Conservation (phyloP, 495 filamentous ascomycete species). For the Astrothelium subdiscretum region DNA sequence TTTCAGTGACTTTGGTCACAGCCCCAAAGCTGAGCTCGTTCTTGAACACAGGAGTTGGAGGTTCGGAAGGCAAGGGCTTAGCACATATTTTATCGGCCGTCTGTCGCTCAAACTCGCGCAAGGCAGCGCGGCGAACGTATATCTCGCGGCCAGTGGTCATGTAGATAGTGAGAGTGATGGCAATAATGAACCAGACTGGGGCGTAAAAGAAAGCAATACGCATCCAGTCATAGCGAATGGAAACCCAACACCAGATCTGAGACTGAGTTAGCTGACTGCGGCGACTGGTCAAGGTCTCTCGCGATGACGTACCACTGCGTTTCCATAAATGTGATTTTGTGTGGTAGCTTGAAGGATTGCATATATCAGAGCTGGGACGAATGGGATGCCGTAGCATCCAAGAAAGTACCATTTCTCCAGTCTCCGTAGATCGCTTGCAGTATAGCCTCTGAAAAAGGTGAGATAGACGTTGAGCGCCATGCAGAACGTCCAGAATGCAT, state of each 20-base stretch:
- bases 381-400: conserved; percentile 64
- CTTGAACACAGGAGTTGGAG: conserved; percentile 40
- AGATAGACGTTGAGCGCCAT: conserved; percentile 87
- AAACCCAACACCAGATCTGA: conserved; percentile 77
- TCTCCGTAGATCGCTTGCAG: conserved; percentile 50
- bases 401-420: conserved; percentile 65
- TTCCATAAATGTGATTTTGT: conserved; percentile 55
- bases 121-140: conserved; percentile 39
- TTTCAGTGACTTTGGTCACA: conserved; percentile 46
- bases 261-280: conserved; percentile 3
- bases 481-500: conserved; percentile 68
- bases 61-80: conserved; percentile 20
- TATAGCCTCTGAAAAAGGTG: conserved; percentile 70
- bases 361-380: conserved; percentile 57
- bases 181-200: conserved; percentile 67
- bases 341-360: conserved; percentile 45
- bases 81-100: not conserved
- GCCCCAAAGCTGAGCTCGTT: conserved; percentile 1
- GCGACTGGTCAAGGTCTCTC: not conserved
- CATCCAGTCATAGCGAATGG: conserved; percentile 53
- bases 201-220: conserved; percentile 73
- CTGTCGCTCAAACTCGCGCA: conserved; percentile 29
- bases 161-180: conserved; percentile 63
- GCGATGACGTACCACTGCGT: conserved; percentile 43
- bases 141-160: conserved; percentile 59